Percentiles rank a stretch among this genome's conserved stretches.
Conservation (phyloP, 805 yeast species). For the Vanderwaltozyma verrucispora region DNA sequence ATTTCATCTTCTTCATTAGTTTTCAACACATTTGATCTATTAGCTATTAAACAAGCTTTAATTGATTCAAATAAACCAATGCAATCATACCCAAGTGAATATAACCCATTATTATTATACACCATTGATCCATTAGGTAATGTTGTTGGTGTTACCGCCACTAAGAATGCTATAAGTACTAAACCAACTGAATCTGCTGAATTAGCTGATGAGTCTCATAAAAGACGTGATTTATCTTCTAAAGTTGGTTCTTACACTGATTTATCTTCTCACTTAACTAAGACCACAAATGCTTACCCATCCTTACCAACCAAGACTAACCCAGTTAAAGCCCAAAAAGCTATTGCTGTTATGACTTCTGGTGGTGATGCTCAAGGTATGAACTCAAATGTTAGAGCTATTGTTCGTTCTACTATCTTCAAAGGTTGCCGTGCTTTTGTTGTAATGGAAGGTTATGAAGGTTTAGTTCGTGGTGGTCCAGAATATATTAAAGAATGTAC, state of each 20-base stretch:
- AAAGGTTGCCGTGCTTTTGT: constrained; percentile 58
- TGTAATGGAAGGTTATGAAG: constrained; percentile 65
- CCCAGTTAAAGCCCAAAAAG: constrained; percentile 25
- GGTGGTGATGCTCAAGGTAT: constrained; percentile 81
- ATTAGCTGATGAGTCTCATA: not conserved
- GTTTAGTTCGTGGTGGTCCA: constrained; percentile 55
- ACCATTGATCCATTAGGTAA: constrained; percentile 78
- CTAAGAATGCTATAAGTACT: constrained; percentile 46
- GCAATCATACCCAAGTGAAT: constrained; percentile 61
- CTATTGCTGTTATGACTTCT: constrained; percentile 70
- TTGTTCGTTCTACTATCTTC: constrained; percentile 56
- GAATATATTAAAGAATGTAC: constrained; percentile 45
- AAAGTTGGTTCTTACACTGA: constrained; percentile 18
- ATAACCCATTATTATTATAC: constrained; percentile 67
- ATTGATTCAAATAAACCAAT: constrained; percentile 26
- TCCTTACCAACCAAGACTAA: constrained; percentile 12
- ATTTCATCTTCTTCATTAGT: constrained; percentile 32
- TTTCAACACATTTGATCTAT: constrained; percentile 26
- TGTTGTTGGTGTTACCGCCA: constrained; percentile 67
- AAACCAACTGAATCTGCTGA: constrained; percentile 19
- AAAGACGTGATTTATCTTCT: constrained; percentile 10
- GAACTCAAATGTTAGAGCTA: constrained; percentile 69
- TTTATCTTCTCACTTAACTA: constrained; percentile 10
- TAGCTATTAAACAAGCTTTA: constrained; percentile 20
- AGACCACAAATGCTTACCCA: constrained; percentile 13